Evolutionary conservation across 768 basidiomycete species (phyloP), one percentile per base, ranked within the genome.

Genomic region (Tylopilus felleus): DNA sequence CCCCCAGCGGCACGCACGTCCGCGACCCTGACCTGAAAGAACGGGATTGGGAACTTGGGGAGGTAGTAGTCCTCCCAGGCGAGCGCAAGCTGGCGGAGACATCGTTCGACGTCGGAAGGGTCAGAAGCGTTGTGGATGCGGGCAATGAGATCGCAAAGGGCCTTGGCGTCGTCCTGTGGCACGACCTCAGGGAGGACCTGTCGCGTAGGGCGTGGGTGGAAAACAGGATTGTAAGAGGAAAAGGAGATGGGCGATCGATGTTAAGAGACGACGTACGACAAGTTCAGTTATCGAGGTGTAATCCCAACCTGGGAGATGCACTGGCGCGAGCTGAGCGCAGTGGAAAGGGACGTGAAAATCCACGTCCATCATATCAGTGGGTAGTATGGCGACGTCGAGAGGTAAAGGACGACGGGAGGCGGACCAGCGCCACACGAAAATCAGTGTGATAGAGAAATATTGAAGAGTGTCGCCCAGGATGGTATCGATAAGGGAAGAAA

Each of bases 21-120:
- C 8, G 68, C 68, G 14, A 69, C 68, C 25, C 68, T 60, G 42
- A 69, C 68, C 23, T 65, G 65, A 5, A 69, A 69, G 35, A 69
- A 69, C 1, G 68, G 69, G 21, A 69, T 22, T 2, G 69, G 68
- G 29, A 51, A 69, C 35, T 62, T 69, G 22, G 67, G 67, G 13
- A 69, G 67, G 38, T 56, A 69, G 49, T 71, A 65, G 43, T 69
- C 65, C 27, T 69, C 68, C 68, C 69, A 69, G 4, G 59, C 54
- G 16, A 69, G 60, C 0, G 67, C 68, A 8, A 71, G 57, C 21
- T 63, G 51, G 31, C 68, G 69, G 21, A 69, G 40, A 43, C 28
- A 47, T 22, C 67, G 69, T 21, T 59, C 61, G 16, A 62, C 23
- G 1, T 65, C 65, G 1, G 23, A 50, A 23, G 53, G 53, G 14